A percentile compares a stretch with the other conserved stretches of the same genome.
phyloP scores from a whole-genome alignment of 768 basidiomycete genomes.

The Podaxis sp. region DNA sequence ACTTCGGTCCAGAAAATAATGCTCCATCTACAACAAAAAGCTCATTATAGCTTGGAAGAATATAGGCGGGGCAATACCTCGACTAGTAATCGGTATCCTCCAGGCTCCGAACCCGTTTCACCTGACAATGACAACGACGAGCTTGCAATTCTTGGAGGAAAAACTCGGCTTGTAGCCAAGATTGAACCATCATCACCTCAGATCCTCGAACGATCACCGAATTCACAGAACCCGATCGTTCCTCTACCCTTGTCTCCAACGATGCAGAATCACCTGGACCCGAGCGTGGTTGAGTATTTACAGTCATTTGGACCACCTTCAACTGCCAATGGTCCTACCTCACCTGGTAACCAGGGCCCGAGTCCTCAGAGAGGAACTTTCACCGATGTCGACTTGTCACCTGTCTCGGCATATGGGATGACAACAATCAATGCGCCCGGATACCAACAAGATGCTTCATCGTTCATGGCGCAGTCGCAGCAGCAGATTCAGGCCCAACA shows the following conservation, averaged over 20 bases:
- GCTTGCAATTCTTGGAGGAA: slow-evolving; percentile 61
- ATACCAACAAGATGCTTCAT: slow-evolving; percentile 33
- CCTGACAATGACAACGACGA: slow-evolving; percentile 61
- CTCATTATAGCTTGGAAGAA: slow-evolving; percentile 63
- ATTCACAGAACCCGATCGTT: slow-evolving; percentile 69
- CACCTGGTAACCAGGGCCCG: neutral
- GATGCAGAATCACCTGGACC: slow-evolving; percentile 52
- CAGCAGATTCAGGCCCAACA: slow-evolving; percentile 28
- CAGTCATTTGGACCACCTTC: slow-evolving; percentile 47
- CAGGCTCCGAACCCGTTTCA: slow-evolving; percentile 38
- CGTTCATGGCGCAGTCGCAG: slow-evolving; percentile 34
- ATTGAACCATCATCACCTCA: slow-evolving; percentile 57
- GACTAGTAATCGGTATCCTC: slow-evolving; percentile 37
- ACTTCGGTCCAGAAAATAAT: slow-evolving; percentile 53
- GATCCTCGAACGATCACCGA: slow-evolving; percentile 64
- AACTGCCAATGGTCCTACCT: slow-evolving; percentile 19
- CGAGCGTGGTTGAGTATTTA: slow-evolving; percentile 68
- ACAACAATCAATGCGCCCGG: slow-evolving; percentile 33
- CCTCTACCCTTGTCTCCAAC: slow-evolving; percentile 63
- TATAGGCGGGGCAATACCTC: slow-evolving; percentile 58
- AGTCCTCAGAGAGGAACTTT: slow-evolving; percentile 25
- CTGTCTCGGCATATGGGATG: slow-evolving; percentile 48
- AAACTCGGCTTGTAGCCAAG: slow-evolving; percentile 63
- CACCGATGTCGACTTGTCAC: slow-evolving; percentile 39
- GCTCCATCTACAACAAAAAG: slow-evolving; percentile 62